phyloP scores from a whole-genome alignment of 805 yeast genomes.

The Metschnikowia koreensis region DNA sequence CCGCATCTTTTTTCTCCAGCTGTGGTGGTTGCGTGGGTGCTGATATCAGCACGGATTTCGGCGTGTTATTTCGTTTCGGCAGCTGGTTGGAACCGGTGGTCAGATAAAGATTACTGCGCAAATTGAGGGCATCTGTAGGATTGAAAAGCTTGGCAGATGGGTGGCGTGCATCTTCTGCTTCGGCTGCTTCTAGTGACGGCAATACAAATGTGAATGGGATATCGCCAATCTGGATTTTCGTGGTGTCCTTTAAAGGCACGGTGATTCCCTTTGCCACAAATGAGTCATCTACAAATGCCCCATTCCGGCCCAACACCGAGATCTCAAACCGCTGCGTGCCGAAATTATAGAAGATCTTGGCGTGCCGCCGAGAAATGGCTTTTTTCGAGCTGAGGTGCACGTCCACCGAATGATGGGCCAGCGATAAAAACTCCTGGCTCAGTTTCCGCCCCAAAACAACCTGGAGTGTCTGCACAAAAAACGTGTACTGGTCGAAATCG shows the following conservation, averaged over 20 bases:
- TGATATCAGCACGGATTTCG: background rate
- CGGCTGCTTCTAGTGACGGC: constrained; percentile 59
- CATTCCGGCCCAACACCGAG: constrained; percentile 89
- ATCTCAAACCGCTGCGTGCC: constrained; percentile 94
- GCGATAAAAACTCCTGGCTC: constrained; percentile 47
- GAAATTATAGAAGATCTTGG: constrained; percentile 92
- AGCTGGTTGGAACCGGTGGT: constrained; percentile 22
- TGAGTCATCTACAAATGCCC: constrained; percentile 91
- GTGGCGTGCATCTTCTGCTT: constrained; percentile 24
- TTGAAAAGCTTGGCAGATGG: constrained; percentile 42
- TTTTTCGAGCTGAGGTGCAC: constrained; percentile 90
- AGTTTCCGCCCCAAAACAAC: constrained; percentile 89
- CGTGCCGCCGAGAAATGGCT: constrained; percentile 91
- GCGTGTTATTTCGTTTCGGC: constrained; percentile 10
- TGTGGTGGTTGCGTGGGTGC: constrained; percentile 6
- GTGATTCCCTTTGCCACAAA: constrained; percentile 91
- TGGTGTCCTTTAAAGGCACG: constrained; percentile 77
- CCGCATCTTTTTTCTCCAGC: background rate
- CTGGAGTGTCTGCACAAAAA: constrained; percentile 94
- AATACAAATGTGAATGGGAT: constrained; percentile 84
- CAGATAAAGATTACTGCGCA: constrained; percentile 50
- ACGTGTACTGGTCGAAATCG: constrained; percentile 90
- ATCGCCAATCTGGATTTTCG: constrained; percentile 90
- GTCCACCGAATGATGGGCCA: constrained; percentile 75
- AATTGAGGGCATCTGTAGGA: constrained; percentile 61